Evolutionary conservation across 2,329 filamentous ascomycete genomes (phyloP).

Genomic region (Microdochium bolleyi): DNA sequence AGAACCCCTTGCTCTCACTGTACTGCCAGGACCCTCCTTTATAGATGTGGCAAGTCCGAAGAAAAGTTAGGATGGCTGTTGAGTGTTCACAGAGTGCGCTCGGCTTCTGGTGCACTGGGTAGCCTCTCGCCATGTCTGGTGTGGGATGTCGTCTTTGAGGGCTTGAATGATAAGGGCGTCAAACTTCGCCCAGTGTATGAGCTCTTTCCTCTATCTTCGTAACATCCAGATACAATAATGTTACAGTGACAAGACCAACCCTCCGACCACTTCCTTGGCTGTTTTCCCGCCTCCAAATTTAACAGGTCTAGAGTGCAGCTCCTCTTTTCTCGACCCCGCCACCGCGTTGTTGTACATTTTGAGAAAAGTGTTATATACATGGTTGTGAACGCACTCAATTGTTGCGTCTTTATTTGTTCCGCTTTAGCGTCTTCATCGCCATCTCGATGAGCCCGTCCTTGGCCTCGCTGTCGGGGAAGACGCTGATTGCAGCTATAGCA

Average conservation of each 20-base stretch:
- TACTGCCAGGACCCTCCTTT: constrained; percentile 15
- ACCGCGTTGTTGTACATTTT: background rate
- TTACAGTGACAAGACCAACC: background rate
- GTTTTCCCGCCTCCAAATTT: background rate
- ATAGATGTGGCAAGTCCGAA: background rate
- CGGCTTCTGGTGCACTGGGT: too few relatives aligned
- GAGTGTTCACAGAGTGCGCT: background rate
- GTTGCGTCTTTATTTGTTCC: constrained; percentile 60
- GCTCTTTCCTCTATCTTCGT: background rate
- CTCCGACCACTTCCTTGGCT: background rate
- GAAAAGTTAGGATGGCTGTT: background rate
- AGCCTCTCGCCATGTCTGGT: too few relatives aligned
- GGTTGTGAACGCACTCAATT: background rate
- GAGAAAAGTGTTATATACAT: constrained; percentile 8
- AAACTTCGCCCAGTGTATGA: background rate
- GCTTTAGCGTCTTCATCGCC: constrained; percentile 84
- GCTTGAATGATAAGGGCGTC: too few relatives aligned
- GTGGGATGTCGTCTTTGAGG: too few relatives aligned
- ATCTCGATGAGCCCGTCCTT: constrained; percentile 89
- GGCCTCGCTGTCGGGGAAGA: constrained; percentile 89
- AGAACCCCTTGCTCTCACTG: constrained; percentile 21
- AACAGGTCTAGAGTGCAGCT: background rate
- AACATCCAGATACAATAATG: background rate
- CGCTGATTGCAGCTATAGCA: constrained; percentile 74
- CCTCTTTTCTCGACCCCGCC: background rate